Evolutionary conservation across 2,329 filamentous ascomycete genomes (phyloP).

Genomic region (Microdochium nivale): DNA sequence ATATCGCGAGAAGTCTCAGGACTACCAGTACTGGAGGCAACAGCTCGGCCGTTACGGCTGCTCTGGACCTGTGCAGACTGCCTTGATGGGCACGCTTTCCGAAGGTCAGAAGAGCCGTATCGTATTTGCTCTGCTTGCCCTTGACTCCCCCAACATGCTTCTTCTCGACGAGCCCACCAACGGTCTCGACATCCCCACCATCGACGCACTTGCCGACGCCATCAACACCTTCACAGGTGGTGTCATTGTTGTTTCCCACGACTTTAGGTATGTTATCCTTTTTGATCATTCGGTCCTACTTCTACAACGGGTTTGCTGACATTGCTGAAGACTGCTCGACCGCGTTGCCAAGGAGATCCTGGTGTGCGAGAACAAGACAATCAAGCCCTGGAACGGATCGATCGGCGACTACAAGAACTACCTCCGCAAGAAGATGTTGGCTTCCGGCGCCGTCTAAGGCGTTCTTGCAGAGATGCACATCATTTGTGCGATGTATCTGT

Average conservation of each 20-base stretch:
- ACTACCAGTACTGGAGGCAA: slow-evolving; percentile 99
- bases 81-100: slow-evolving; percentile 94
- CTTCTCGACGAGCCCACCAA: slow-evolving; percentile 98
- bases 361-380: slow-evolving; percentile 97
- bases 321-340: slow-evolving; percentile 68
- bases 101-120: slow-evolving; percentile 98
- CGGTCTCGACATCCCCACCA: slow-evolving; percentile 97
- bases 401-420: slow-evolving; percentile 98
- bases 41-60: slow-evolving; percentile 94
- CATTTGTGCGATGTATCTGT: too few relatives aligned
- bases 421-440: slow-evolving; percentile 98
- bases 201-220: slow-evolving; percentile 93
- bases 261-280: slow-evolving; percentile 70
- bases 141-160: slow-evolving; percentile 95
- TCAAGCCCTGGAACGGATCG: slow-evolving; percentile 76
- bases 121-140: slow-evolving; percentile 91
- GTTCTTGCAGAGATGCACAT: not conserved
- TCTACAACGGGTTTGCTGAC: slow-evolving; percentile 11
- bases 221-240: slow-evolving; percentile 95
- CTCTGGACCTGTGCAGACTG: slow-evolving; percentile 86
- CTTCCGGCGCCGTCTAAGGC: slow-evolving; percentile 73
- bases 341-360: slow-evolving; percentile 99
- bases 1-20: slow-evolving; percentile 80
- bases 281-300: not conserved
- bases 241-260: slow-evolving; percentile 97